Evolutionary conservation across 1,284 basidiomycete species (phyloP).

Genomic region (Ustilago sp.): DNA sequence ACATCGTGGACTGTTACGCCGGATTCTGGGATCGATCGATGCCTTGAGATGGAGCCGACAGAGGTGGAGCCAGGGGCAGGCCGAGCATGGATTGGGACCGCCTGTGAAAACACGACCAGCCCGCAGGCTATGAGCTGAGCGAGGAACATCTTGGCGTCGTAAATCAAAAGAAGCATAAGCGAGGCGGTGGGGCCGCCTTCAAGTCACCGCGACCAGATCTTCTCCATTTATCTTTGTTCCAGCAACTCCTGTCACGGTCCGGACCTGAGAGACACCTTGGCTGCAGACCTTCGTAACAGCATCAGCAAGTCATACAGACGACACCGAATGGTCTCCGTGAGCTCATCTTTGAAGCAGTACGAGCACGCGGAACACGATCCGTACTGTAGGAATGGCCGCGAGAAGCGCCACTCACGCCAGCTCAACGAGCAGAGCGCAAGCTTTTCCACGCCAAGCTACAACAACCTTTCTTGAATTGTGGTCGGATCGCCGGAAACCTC

Average conservation of each 20-base stretch:
- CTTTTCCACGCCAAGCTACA: neutral
- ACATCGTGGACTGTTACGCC: neutral
- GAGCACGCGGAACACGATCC: neutral
- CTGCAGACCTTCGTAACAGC: no score
- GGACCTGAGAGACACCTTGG: no score
- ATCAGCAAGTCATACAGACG: no score
- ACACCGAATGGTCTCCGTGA: no score
- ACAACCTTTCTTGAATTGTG: neutral
- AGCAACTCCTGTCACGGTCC: neutral
- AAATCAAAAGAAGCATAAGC: neutral
- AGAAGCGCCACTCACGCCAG: neutral
- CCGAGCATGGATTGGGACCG: neutral
- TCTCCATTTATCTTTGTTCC: neutral
- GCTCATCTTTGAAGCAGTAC: neutral
- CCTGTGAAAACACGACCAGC: neutral
- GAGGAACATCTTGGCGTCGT: neutral
- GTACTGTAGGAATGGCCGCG: neutral
- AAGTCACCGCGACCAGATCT: neutral
- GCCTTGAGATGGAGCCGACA: neutral
- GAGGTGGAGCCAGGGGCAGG: neutral
- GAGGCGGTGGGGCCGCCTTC: neutral
- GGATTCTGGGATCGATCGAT: neutral
- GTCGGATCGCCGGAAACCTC: neutral
- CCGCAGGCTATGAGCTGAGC: neutral
- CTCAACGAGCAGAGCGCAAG: neutral